These are phyloP conservation scores for Pseudopediastrum boryanum DNA, from an alignment of 139 green algal species.

Conservation along the genomic window DNA sequence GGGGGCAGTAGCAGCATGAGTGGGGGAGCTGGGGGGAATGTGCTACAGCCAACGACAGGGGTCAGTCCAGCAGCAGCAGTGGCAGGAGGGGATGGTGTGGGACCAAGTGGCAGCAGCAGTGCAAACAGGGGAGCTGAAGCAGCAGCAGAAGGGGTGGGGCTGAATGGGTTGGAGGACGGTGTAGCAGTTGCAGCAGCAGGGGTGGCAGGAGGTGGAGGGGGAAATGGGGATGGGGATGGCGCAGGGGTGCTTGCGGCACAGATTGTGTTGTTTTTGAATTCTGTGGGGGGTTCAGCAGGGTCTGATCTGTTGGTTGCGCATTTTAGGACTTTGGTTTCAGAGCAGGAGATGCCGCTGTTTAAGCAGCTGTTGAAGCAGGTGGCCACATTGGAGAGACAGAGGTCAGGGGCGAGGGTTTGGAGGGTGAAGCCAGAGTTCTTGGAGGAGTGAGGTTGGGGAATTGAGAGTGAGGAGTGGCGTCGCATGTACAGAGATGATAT, in stretches of 20 bases:
- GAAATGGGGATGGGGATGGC: background rate
- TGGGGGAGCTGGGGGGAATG: background rate
- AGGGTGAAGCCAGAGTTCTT: too few relatives aligned
- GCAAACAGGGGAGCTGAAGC: constrained; percentile 13
- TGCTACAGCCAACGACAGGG: background rate
- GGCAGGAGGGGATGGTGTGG: constrained; percentile 15
- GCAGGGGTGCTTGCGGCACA: constrained; percentile 45
- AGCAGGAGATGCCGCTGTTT: constrained; percentile 68
- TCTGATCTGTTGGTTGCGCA: constrained; percentile 63
- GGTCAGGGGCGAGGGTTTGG: too few relatives aligned
- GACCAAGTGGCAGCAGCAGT: constrained; percentile 10
- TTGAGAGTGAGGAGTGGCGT: too few relatives aligned
- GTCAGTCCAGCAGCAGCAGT: background rate
- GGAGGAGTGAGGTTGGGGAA: too few relatives aligned
- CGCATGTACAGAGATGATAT: too few relatives aligned
- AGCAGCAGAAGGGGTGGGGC: background rate
- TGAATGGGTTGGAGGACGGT: background rate
- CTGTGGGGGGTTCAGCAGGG: constrained; percentile 37
- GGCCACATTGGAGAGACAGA: constrained; percentile 58
- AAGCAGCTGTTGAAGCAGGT: constrained; percentile 74
- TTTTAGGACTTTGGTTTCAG: constrained; percentile 55
- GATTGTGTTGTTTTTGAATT: constrained; percentile 63
- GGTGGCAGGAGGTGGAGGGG: background rate
- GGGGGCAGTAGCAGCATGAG: background rate
- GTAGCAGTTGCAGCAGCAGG: constrained; percentile 19